phyloP scores from a whole-genome alignment of 441 rosid genomes.

The Viola pubescens region DNA sequence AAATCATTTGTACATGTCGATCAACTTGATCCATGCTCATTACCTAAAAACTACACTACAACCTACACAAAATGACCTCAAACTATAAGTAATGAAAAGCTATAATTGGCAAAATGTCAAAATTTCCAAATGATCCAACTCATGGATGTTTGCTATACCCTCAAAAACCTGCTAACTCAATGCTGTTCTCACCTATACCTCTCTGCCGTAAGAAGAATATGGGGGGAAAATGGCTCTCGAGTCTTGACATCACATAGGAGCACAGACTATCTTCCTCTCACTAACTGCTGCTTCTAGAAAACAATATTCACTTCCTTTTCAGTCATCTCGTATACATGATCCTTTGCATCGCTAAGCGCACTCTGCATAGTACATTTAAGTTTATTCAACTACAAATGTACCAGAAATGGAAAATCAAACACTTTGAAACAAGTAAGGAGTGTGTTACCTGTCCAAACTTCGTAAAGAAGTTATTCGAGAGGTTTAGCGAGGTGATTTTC shows the following conservation, averaged over 20 bases:
- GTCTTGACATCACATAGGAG: conserved; percentile 6
- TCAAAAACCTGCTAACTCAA: too few relatives aligned
- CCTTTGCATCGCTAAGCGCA: conserved; percentile 81
- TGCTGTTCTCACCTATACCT: too few relatives aligned
- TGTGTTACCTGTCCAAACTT: conserved; percentile 84
- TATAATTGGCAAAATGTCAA: too few relatives aligned
- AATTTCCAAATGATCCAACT: too few relatives aligned
- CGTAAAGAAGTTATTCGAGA: conserved; percentile 78
- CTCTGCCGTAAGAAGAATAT: too few relatives aligned
- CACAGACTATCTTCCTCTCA: conserved; percentile 8
- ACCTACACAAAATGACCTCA: too few relatives aligned
- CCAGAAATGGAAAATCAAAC: not conserved
- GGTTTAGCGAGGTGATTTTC: conserved; percentile 64
- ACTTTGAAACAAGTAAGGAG: not conserved
- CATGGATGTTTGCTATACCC: too few relatives aligned
- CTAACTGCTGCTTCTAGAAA: conserved; percentile 36
- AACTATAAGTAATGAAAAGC: too few relatives aligned
- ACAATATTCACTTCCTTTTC: conserved; percentile 79
- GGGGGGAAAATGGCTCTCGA: conserved; percentile 7
- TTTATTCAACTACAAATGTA: not conserved
- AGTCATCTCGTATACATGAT: conserved; percentile 88
- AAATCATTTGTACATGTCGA: too few relatives aligned
- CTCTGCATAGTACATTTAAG: conserved; percentile 39
- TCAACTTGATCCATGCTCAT: too few relatives aligned
- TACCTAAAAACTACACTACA: too few relatives aligned